Base-by-base conservation (phyloP, 768 basidiomycete genomes). In the Solioccasus polychromus region DNA sequence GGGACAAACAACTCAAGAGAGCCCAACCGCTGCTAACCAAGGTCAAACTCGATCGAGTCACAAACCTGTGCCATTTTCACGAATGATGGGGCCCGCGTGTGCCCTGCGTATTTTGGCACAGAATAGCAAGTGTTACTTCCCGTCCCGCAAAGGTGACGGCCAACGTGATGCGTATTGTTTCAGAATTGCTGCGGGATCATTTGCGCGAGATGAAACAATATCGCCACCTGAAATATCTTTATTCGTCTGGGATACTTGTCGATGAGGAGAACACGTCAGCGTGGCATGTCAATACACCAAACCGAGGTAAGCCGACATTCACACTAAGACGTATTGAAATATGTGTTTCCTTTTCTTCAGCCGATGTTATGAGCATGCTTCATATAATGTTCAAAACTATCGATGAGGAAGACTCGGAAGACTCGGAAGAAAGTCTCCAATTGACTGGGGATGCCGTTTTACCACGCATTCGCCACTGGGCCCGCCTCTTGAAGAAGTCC, bases 61-160 rank as follows among this genome's bases (percentile, higher is more conserved):
- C 7, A 15, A 9, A 15, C 6, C 11, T 8, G 45, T 10, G 25
- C 44, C 48, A 29, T 35, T 49, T 44, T 55, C 60, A 3, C 42
- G 42, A 48, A 54, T 61, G 58, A 14, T 61, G 48, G 60, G 60
- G 23, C 57, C 60, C 5, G 50, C 60, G n/a, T 61, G 52, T 20
- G 60, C 60, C 8, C 26, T 61, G 30, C 52, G 54, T 8, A 52
- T 47, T 10, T 40, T 61, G 17, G 55, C 55, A 5, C 54, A 48
- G 26, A 39, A 49, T 20, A 10, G 59, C 11, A 39, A 49, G 50
- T 49, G 9, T 42, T 40, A 17, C 0, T 4, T 11, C 11, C 25
- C 22, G 32, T n/a, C 0, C 3, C n/a, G 5, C 4, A 17, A 18
- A n/a, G n/a, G n/a, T 9, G 8, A 5, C 9, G 10, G 6, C 37